Base-by-base conservation (phyloP, 1,284 basidiomycete species). In the Lentinula novae-zelandiae region DNA sequence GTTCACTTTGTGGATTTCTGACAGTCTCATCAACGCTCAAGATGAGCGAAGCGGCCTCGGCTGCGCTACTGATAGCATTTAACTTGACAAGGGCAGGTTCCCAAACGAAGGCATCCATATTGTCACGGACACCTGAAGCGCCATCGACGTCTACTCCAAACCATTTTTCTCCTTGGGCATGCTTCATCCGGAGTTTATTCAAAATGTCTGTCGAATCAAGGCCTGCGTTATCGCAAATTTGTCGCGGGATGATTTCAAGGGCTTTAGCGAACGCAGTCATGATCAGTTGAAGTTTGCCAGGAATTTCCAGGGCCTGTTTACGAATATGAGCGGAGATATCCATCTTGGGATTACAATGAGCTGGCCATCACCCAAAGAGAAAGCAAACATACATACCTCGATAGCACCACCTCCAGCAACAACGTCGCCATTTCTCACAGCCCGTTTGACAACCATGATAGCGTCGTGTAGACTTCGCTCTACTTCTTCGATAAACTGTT, bases 401-500 rank as follows among this genome's bases (percentile, higher is more conserved):
- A 93, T 92, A 12, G 97, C 97, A 65, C 97, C 97, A 64, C 97
- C 97, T 57, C 97, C 97, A 5, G 96, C 97, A 34, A 99, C 97
- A 57, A 99, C 90, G 63, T 95, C 90, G 62, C 93, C 94, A 74
- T 96, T 98, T 74, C 92, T 92, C 69, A 99, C 91, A 7, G 97
- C 96, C 50, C 97, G 85, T 77, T 97, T 97, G 53, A 99, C 97
- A 38, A 99, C 96, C 96, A 99, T 99, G 72, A 99, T 96, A 2
- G 96, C 96, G 72, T 99, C 97, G 73, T 99, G 96, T 68, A 99
- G 76, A 84, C 92, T 95, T 61, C 97, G 82, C 75, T 98, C 96
- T 9, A 99, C 96, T 75, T 99, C 97, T 68, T 96, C 95, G 65
- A 99, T 99, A 75, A 99, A 98, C 74, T 99, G 97, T 72, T 99